Conservation (phyloP, 2,329 filamentous ascomycete species). For the Fusarium mexicanum region DNA sequence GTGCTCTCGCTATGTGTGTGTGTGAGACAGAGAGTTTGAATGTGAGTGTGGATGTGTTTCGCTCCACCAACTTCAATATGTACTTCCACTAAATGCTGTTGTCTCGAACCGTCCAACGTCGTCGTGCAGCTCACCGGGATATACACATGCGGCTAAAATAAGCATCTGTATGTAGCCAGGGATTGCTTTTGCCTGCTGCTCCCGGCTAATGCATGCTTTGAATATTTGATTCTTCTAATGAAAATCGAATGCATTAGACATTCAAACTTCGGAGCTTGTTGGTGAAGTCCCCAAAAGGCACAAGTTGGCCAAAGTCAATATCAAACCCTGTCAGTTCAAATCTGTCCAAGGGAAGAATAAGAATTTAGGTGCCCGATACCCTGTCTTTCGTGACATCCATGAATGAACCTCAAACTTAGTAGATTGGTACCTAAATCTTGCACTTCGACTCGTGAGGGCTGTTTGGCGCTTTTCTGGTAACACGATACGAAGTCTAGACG, state of each 20-base stretch:
- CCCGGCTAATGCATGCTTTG: conserved; percentile 24
- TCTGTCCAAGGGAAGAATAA: conserved; percentile 6
- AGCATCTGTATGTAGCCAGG: conserved; percentile 39
- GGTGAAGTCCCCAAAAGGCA: not conserved
- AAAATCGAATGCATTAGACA: conserved; percentile 16
- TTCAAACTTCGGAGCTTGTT: not conserved
- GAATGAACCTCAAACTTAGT: not conserved
- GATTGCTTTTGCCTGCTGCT: conserved; percentile 23
- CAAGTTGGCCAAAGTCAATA: not conserved
- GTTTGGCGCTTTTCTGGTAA: not conserved
- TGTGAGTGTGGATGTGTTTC: conserved; percentile 20
- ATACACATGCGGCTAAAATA: conserved; percentile 42
- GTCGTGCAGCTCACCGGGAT: conserved; percentile 22
- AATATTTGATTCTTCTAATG: conserved; percentile 42
- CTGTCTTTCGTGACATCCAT: not conserved
- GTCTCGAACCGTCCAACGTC: conserved; percentile 38
- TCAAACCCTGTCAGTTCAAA: conserved; percentile 3
- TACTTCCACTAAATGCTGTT: conserved; percentile 25
- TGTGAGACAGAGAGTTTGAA: not conserved
- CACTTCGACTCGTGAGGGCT: not conserved
- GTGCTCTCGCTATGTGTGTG: conserved; percentile 20
- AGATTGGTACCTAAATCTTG: conserved; percentile 6
- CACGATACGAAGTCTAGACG: not conserved
- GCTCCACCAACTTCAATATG: conserved; percentile 12
- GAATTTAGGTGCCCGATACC: not conserved